Base-by-base conservation (phyloP, 2,329 filamentous ascomycete genomes). In the Blastomyces emzantsi region DNA sequence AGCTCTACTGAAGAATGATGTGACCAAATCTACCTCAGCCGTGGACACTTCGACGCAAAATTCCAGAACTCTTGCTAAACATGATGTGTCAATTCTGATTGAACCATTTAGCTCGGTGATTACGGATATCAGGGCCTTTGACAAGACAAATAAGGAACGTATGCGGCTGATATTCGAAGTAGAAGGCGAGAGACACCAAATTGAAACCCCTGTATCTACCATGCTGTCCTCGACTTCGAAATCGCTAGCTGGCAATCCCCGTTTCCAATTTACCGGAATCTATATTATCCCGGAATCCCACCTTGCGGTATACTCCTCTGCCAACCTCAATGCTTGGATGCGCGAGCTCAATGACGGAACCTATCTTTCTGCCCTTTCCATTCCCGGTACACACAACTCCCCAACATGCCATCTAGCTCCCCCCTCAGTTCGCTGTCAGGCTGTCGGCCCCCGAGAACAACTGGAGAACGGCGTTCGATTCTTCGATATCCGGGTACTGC, bases 331-430 rank as follows among this genome's bases (percentile, higher is more conserved):
- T 66, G 77, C 81, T 62, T 96, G 94, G 94, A 97, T 97, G 92
- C 77, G 81, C 63, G 82, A 87, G 66, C 81, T 97, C 52, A 80
- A 83, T 65, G 85, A 92, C 70, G 82, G 86, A 25, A 88, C 85
- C 61, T 86, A 90, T 1, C 80, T 97, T 4, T 89, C 90, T 0
- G 83, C 88, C 2, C 85, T 99, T 60, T 94, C 89, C 60, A 94
- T 97, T 66, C 94, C 94, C 19, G 94, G 94, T 67, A 97, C 94
- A 0, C 94, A 99, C 80, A 97, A 99, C 78, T 90, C 90, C 22
- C 90, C 94, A 7, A 95, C 92, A 11, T 88, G 85, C 77, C 83
- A 95, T 79, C 83, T 85, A 59, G 92, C 94, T 15, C 83, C 97
- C 5, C 94, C 94, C 1, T 96, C 91, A 1, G 94, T 97, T 47